These are phyloP conservation scores for Sporothrix globosa DNA, from an alignment of 2,329 filamentous ascomycete genomes.

Conservation along the genomic window DNA sequence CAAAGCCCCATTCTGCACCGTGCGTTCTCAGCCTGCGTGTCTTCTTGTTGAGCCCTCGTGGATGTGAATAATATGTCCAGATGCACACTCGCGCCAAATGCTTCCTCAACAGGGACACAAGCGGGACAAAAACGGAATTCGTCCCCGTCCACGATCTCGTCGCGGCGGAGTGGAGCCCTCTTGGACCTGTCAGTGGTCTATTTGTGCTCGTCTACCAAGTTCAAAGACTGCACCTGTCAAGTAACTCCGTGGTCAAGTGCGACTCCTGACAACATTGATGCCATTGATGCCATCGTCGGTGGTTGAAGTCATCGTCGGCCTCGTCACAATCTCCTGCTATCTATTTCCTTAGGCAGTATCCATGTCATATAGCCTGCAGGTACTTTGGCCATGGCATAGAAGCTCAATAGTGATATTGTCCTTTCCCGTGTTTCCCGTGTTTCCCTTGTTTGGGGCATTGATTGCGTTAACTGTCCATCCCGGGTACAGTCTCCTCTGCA, in stretches of 20 bases:
- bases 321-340: neutral
- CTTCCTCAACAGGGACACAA: neutral
- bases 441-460: no score
- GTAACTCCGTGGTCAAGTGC: neutral
- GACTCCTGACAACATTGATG: neutral
- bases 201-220: no score
- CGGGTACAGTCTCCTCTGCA: neutral
- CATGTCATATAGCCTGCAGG: conserved; percentile 5
- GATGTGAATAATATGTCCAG: neutral
- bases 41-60: neutral
- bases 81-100: neutral
- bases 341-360: neutral
- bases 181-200: neutral
- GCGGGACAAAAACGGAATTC: neutral
- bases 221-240: no score
- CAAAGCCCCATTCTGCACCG: neutral
- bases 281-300: neutral
- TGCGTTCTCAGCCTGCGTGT: neutral
- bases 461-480: neutral
- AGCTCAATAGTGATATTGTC: neutral
- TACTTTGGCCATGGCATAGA: neutral
- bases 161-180: neutral
- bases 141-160: neutral
- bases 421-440: neutral
- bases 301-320: neutral